Percentiles rank a stretch among this genome's conserved stretches.
Conservation (phyloP, 1,284 basidiomycete species). For the Uromyces viciae-fabae region DNA sequence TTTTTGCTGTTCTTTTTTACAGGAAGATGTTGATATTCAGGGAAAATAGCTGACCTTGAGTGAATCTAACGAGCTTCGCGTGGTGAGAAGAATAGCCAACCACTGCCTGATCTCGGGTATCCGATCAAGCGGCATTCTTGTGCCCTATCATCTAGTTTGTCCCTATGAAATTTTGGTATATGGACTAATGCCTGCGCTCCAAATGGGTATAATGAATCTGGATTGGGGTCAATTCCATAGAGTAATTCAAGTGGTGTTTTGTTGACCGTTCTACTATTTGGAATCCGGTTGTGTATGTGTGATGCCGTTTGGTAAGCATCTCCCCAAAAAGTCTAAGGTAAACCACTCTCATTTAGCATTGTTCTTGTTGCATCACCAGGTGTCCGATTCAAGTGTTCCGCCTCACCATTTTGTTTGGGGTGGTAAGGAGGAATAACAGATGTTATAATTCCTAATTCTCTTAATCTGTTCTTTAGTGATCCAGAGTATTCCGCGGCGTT, state of each 20-base stretch:
- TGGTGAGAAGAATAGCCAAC: not conserved
- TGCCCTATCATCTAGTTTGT: conserved; percentile 1
- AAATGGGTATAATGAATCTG: not conserved
- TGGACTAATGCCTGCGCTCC: not conserved
- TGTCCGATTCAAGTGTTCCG: not conserved
- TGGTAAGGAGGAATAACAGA: not conserved
- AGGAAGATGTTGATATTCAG: not conserved
- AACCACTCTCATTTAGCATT: not conserved
- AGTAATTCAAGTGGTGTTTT: not conserved
- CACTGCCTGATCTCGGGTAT: not conserved
- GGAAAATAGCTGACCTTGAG: not conserved
- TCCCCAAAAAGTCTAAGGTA: not conserved
- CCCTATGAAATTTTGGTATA: not conserved
- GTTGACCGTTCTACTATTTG: not conserved
- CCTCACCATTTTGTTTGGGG: not conserved
- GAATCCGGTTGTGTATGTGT: not conserved
- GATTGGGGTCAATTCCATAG: not conserved
- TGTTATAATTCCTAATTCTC: not conserved
- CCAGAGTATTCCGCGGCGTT: not conserved
- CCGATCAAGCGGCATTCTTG: not conserved
- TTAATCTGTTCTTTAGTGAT: not conserved
- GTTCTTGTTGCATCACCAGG: not conserved
- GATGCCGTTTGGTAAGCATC: not conserved
- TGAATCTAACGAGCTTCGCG: not conserved
- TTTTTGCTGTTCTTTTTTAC: not conserved